These are phyloP conservation scores for Osmozyma mogii DNA, from an alignment of 805 yeast species.

Conservation along the genomic window DNA sequence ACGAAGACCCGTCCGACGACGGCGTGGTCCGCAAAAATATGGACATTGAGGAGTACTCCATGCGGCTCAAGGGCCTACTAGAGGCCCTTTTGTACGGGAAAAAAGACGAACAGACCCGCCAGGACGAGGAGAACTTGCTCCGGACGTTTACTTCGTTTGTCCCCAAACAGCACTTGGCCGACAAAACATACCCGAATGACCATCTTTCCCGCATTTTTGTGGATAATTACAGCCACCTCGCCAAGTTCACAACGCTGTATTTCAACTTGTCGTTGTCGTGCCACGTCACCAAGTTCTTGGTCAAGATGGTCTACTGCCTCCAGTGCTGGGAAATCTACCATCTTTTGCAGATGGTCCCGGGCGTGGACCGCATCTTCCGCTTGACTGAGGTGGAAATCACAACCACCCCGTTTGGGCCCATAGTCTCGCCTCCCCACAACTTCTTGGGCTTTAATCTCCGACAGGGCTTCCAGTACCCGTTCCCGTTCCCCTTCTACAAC, in stretches of 20 bases:
- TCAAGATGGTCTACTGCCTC: conserved; percentile 28
- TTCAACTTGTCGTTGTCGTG: conserved; percentile 31
- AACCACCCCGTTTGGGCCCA: conserved; percentile 29
- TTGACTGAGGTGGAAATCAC: conserved; percentile 27
- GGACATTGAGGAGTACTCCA: conserved; percentile 26
- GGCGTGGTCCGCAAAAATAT: too few species aligned
- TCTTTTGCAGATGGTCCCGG: conserved; percentile 24
- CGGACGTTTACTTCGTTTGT: conserved; percentile 19
- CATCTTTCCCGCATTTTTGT: conserved; percentile 28
- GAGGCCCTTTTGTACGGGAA: conserved; percentile 20
- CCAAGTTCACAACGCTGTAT: conserved; percentile 25
- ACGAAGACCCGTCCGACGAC: conserved; percentile 9
- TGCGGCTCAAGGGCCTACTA: conserved; percentile 22
- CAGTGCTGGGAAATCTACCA: conserved; percentile 41
- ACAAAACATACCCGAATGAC: conserved; percentile 24
- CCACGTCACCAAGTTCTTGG: conserved; percentile 32
- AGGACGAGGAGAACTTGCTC: conserved; percentile 20
- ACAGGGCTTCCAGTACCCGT: conserved; percentile 36
- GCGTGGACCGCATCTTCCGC: conserved; percentile 25
- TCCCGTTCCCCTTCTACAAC: conserved; percentile 39
- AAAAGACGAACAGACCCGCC: conserved; percentile 22
- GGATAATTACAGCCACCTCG: conserved; percentile 28
- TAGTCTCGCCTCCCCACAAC: conserved; percentile 34
- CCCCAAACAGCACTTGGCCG: conserved; percentile 13
- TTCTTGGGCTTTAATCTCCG: conserved; percentile 26